phyloP scores from a whole-genome alignment of 768 basidiomycete genomes.

The Auricularia auricula-judae region DNA sequence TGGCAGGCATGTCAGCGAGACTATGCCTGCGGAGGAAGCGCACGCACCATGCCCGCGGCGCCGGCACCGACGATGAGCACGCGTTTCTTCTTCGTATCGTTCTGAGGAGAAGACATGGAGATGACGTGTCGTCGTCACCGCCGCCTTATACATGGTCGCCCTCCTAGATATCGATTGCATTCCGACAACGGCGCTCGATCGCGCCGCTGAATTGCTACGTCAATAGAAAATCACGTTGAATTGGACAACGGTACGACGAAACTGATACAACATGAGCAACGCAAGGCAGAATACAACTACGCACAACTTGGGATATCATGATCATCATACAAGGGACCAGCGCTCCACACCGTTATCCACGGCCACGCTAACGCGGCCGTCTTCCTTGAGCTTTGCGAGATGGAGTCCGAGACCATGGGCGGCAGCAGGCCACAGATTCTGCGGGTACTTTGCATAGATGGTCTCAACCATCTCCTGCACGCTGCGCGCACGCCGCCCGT shows the following conservation, averaged over 20 bases:
- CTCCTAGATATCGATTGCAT: too few species aligned
- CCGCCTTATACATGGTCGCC: not conserved
- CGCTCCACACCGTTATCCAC: constrained; percentile 40
- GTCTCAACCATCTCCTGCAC: constrained; percentile 53
- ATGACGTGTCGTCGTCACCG: not conserved
- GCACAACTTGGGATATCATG: not conserved
- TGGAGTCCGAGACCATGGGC: constrained; percentile 60
- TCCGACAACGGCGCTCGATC: too few species aligned
- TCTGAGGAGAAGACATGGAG: not conserved
- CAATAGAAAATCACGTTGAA: too few species aligned
- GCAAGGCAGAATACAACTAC: not conserved
- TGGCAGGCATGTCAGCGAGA: too few species aligned
- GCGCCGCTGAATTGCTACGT: too few species aligned
- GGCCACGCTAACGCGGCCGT: constrained; percentile 42
- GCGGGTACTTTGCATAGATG: constrained; percentile 66
- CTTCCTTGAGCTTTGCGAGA: constrained; percentile 57
- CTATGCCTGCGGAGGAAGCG: too few species aligned
- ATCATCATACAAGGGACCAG: not conserved
- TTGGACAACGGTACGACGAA: too few species aligned
- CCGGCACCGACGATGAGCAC: not conserved
- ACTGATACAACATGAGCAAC: not conserved
- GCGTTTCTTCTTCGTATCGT: not conserved
- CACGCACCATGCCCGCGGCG: not conserved
- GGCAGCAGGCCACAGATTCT: constrained; percentile 60
- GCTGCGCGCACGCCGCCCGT: constrained; percentile 34